These are phyloP conservation scores for Suillus spraguei DNA, from an alignment of 768 basidiomycete genomes.

Conservation along the genomic window DNA sequence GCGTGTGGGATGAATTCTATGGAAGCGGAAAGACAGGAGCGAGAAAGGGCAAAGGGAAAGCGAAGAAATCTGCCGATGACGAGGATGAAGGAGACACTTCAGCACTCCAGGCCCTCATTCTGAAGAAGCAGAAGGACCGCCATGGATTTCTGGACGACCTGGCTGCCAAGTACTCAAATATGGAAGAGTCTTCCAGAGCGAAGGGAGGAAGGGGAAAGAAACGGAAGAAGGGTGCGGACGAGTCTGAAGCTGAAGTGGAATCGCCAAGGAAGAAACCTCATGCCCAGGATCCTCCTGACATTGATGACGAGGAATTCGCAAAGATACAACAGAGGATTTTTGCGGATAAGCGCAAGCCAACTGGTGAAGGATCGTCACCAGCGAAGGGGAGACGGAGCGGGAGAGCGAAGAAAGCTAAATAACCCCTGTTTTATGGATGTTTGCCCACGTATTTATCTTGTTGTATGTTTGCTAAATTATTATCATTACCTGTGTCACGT, in stretches of 20 bases:
- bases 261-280: slow-evolving; percentile 55
- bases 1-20: slow-evolving; percentile 94
- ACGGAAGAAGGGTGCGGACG: slow-evolving; percentile 43
- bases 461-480: not conserved
- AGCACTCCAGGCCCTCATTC: slow-evolving; percentile 77
- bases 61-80: slow-evolving; percentile 34
- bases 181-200: slow-evolving; percentile 39
- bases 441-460: not conserved
- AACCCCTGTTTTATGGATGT: slow-evolving; percentile 4
- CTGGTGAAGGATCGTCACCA: slow-evolving; percentile 23
- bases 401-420: slow-evolving; percentile 40
- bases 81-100: slow-evolving; percentile 60
- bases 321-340: slow-evolving; percentile 61
- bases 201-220: slow-evolving; percentile 54
- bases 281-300: slow-evolving; percentile 51
- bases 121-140: slow-evolving; percentile 71
- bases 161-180: slow-evolving; percentile 71
- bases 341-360: slow-evolving; percentile 42
- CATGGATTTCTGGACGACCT: slow-evolving; percentile 75
- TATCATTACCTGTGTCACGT: not conserved
- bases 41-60: slow-evolving; percentile 57
- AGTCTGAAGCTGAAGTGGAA: slow-evolving; percentile 36
- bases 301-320: slow-evolving; percentile 67
- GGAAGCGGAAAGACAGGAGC: slow-evolving; percentile 70
- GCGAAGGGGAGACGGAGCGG: slow-evolving; percentile 30